phyloP scores from a whole-genome alignment of 331 rosid genomes.

The Rosa hybrid region DNA sequence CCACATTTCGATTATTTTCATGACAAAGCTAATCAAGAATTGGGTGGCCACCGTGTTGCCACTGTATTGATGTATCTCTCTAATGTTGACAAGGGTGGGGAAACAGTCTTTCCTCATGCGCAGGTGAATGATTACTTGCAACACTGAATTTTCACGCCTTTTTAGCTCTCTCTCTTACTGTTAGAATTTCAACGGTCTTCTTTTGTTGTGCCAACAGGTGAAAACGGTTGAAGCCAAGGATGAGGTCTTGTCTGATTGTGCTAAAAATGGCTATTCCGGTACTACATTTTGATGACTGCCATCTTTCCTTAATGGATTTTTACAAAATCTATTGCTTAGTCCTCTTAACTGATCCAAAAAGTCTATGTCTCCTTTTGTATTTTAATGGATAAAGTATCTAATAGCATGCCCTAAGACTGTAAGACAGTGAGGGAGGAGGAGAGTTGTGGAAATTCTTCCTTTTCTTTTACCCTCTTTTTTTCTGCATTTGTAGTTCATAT shows the following conservation, averaged over 20 bases:
- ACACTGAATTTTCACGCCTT: conserved; percentile 19
- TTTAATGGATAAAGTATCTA: not conserved
- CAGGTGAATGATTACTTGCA: conserved; percentile 47
- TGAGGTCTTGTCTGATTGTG: conserved; percentile 71
- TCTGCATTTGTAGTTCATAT: not conserved
- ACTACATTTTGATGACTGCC: conserved; percentile 14
- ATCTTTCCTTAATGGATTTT: no score
- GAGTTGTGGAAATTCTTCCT: not conserved
- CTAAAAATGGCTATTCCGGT: conserved; percentile 87
- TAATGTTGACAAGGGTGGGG: conserved; percentile 87
- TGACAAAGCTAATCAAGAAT: conserved; percentile 74
- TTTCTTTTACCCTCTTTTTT: not conserved
- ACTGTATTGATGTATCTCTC: conserved; percentile 98
- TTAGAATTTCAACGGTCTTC: not conserved
- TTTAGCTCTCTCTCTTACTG: not conserved
- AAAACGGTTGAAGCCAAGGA: conserved; percentile 54
- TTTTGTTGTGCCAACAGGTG: conserved; percentile 34
- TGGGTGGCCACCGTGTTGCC: conserved; percentile 94
- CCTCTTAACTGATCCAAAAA: not conserved
- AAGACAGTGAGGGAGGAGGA: not conserved
- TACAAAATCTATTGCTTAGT: not conserved
- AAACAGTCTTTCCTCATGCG: conserved; percentile 81
- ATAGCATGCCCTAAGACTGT: not conserved
- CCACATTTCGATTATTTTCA: conserved; percentile 92
- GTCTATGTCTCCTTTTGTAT: not conserved